Percentiles rank a stretch among this genome's conserved stretches.
phyloP scores from a whole-genome alignment of 352 stramenopile genomes.

The Phytophthora litchii region DNA sequence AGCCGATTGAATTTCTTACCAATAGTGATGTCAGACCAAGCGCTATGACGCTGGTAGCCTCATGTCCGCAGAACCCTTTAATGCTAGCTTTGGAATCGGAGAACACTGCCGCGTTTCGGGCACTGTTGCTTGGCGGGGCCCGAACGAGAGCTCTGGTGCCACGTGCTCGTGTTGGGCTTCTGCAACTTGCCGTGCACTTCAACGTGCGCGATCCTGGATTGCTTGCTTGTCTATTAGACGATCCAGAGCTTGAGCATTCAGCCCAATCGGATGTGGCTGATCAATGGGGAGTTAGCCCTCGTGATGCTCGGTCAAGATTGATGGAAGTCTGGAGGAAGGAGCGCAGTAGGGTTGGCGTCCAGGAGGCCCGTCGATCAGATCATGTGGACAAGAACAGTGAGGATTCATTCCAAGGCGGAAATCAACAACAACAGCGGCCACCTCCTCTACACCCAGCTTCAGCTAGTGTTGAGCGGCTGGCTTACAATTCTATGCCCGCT shows the following conservation, averaged over 20 bases:
- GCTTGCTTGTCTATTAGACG: conserved; percentile 28
- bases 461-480: conserved; percentile 4
- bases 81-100: conserved; percentile 61
- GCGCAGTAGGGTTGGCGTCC: conserved; percentile 16
- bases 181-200: conserved; percentile 52
- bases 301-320: conserved; percentile 32
- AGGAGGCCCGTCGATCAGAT: neutral
- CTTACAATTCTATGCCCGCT: conserved; percentile 1
- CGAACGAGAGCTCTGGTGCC: conserved; percentile 51
- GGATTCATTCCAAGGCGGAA: conserved; percentile 5
- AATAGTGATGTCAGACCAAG: conserved; percentile 6
- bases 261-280: conserved; percentile 39
- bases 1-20: conserved; percentile 15
- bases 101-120: conserved; percentile 53
- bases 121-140: conserved; percentile 53
- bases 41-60: conserved; percentile 11
- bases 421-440: conserved; percentile 19
- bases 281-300: conserved; percentile 44
- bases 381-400: conserved; percentile 3
- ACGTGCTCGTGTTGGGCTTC: conserved; percentile 48
- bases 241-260: conserved; percentile 30
- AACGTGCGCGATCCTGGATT: conserved; percentile 31
- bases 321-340: conserved; percentile 34
- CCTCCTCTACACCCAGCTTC: conserved; percentile 16
- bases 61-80: conserved; percentile 44